These are phyloP conservation scores for Usnea hakonensis DNA, from an alignment of 495 filamentous ascomycete genomes.

Conservation along the genomic window DNA sequence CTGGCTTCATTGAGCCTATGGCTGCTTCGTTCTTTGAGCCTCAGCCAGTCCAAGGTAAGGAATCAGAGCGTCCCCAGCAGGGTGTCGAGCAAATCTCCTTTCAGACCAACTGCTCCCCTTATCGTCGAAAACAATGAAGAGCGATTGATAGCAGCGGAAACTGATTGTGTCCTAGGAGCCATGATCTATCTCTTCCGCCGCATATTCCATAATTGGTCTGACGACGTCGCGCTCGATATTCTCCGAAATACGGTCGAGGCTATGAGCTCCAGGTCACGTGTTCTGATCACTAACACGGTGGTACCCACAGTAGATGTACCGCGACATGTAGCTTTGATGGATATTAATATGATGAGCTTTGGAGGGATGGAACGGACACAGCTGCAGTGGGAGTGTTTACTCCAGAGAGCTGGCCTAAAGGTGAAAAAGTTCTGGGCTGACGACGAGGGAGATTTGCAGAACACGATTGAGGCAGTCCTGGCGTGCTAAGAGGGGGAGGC, in stretches of 20 bases:
- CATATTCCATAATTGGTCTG: conserved; percentile 42
- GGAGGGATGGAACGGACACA: neutral
- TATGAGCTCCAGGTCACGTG: conserved; percentile 36
- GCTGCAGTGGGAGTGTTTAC: neutral
- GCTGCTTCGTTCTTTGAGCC: neutral
- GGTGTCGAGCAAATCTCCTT: no score
- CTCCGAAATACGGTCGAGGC: conserved; percentile 30
- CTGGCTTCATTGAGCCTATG: neutral
- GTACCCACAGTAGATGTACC: conserved; percentile 29
- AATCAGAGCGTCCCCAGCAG: no score
- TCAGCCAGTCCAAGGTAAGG: neutral
- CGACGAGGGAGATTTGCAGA: neutral
- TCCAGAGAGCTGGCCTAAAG: neutral
- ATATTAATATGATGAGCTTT: neutral
- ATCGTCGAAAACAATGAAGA: no score
- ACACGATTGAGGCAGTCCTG: neutral
- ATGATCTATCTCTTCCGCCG: conserved; percentile 39
- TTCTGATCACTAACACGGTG: conserved; percentile 40
- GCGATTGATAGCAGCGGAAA: no score
- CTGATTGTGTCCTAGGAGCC: conserved; percentile 24
- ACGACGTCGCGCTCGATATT: conserved; percentile 31
- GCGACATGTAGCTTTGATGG: neutral
- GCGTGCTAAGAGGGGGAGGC: no score
- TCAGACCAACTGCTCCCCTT: no score
- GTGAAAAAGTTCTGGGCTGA: neutral